Evolutionary conservation across 768 basidiomycete species (phyloP), one percentile per base, ranked within the genome.

Genomic region (Pulveroboletus sp.): DNA sequence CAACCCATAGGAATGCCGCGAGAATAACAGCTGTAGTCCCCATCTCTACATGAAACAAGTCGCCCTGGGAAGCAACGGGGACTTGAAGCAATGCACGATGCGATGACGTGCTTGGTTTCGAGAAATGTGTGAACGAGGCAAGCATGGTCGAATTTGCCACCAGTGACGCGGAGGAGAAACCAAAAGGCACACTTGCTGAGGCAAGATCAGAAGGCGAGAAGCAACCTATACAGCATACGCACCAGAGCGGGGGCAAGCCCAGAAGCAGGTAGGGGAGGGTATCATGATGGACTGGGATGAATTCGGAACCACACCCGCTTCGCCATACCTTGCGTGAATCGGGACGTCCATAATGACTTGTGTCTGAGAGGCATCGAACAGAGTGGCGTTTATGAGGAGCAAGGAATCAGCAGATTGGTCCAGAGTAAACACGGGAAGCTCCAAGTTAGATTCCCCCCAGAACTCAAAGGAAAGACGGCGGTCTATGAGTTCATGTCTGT

Each of bases 321-420:
- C 47, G 22, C 69, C 70, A 51, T 78, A 78, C 13, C 76, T 72
- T 16, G 68, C 68, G 54, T 78, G 76, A 35, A 78, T 45, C 8
- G 76, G 77, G 6, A 78, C 50, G 20, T 71, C 64, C 20, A 75
- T 45, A 0, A 50, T 36, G 17, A 59, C 38, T 20, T 43, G 51
- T 29, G 55, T 43, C 17, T 19, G 17, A 32, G 13, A 54, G 36
- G 49, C 37, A 49, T 31, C 27, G 35, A 47, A 13, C 3, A 44
- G 39, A 6, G 64, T 59, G 4, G 63, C 61, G 30, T 63, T 60
- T 36, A 76, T 22, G 34, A 75, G 63, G 26, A 75, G 53, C 9
- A 73, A 44, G 6, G 58, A 58, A 2, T 61, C 57, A 49, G 56
- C 57, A 2, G 54, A 38, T 24, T 52, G 49, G 20, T 64, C 50